A percentile compares a stretch with the other conserved stretches of the same genome.
Evolutionary conservation across 1,284 basidiomycete species (phyloP).

Genomic region (Sphaerobolus stellatus): DNA sequence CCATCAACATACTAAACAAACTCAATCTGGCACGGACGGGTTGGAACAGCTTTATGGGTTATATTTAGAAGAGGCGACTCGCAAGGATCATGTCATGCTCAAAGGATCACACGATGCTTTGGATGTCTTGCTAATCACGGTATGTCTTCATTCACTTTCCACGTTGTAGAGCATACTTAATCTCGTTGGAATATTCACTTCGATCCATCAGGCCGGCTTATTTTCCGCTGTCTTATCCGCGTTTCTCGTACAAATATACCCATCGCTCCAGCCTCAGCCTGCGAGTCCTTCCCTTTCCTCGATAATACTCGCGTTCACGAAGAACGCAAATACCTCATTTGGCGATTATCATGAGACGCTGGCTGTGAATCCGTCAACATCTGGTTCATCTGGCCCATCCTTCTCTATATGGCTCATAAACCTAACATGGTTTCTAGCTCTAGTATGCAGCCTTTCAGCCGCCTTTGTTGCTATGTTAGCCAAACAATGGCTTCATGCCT

Average conservation of each 20-base stretch:
- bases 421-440: constrained; percentile 42
- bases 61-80: constrained; percentile 12
- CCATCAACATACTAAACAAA: too few species aligned
- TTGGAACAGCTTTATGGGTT: not conserved
- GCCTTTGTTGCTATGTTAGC: constrained; percentile 44
- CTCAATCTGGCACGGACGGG: too few species aligned
- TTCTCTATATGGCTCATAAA: constrained; percentile 38
- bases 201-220: constrained; percentile 37
- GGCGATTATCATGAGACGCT: not conserved
- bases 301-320: constrained; percentile 29
- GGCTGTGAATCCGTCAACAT: not conserved
- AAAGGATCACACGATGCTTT: constrained; percentile 45
- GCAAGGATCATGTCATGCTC: constrained; percentile 9
- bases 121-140: constrained; percentile 46
- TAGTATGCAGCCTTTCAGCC: constrained; percentile 42
- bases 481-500: constrained; percentile 46
- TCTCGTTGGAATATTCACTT: not conserved
- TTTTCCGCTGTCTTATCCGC: constrained; percentile 48
- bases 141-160: constrained; percentile 1
- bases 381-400: constrained; percentile 27
- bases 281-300: constrained; percentile 36
- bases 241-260: constrained; percentile 43
- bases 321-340: constrained; percentile 8
- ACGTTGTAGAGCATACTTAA: not conserved
- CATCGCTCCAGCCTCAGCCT: constrained; percentile 36